phyloP scores from a whole-genome alignment of 2,329 filamentous ascomycete species.

The Aquanectria penicillioides region DNA sequence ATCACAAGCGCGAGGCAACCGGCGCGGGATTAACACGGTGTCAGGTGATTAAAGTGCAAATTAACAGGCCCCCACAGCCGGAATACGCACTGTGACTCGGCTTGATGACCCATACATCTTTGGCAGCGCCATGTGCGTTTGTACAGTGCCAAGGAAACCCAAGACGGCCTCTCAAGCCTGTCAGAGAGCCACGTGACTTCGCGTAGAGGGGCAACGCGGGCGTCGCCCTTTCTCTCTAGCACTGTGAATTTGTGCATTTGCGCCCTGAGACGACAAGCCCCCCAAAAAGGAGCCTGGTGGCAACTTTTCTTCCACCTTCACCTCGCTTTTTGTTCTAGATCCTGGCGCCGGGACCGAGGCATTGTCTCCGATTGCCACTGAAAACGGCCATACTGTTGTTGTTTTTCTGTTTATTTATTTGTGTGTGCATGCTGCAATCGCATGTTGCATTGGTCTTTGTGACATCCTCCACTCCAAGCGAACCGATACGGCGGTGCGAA shows the following conservation, averaged over 20 bases:
- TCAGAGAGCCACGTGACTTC: slow-evolving; percentile 44
- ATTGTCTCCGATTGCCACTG: neutral
- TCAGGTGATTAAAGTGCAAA: slow-evolving; percentile 41
- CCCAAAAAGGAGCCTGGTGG: slow-evolving; percentile 40
- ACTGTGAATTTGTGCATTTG: slow-evolving; percentile 43
- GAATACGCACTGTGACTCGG: slow-evolving; percentile 15
- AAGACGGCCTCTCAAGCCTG: slow-evolving; percentile 24
- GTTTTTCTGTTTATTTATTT: slow-evolving; percentile 7
- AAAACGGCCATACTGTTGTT: neutral
- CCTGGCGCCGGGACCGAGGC: neutral
- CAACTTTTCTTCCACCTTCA: slow-evolving; percentile 35
- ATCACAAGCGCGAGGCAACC: slow-evolving; percentile 32
- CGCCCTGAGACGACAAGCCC: slow-evolving; percentile 28
- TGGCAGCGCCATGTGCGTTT: neutral
- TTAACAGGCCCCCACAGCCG: neutral
- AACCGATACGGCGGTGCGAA: slow-evolving; percentile 24
- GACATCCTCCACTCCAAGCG: slow-evolving; percentile 25
- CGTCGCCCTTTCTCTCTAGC: slow-evolving; percentile 29
- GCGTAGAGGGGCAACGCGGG: slow-evolving; percentile 45
- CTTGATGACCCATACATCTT: neutral
- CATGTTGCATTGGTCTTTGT: slow-evolving; percentile 20
- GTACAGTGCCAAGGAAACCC: slow-evolving; percentile 17
- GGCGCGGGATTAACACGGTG: slow-evolving; percentile 47
- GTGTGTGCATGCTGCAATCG: slow-evolving; percentile 18
- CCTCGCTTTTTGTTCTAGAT: slow-evolving; percentile 13